Conservation (phyloP, 2,329 filamentous ascomycete species). For the Lanzia echinophila region DNA sequence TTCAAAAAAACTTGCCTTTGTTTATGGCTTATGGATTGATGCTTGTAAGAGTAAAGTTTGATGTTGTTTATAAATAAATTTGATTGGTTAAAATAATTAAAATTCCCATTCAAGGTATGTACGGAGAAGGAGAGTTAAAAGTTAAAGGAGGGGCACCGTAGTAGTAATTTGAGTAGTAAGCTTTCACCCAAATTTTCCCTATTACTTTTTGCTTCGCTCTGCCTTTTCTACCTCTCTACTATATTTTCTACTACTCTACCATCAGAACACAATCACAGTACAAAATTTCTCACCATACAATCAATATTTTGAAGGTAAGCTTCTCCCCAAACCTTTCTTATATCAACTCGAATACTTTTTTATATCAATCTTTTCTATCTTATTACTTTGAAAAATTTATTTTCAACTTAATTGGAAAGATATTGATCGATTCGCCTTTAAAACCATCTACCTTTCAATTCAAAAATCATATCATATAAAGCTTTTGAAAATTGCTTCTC, state of each 20-base stretch:
- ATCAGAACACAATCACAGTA: not conserved
- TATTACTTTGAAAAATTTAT: not conserved
- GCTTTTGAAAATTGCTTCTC: conserved; percentile 2
- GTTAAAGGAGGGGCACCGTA: not conserved
- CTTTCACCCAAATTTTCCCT: not conserved
- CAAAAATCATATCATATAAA: not conserved
- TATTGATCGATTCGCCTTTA: not conserved
- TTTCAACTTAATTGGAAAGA: not conserved
- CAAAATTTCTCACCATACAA: not conserved
- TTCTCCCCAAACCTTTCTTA: not conserved
- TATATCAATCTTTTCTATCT: not conserved
- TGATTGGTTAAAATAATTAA: not conserved
- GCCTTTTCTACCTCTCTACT: not conserved
- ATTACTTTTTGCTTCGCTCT: not conserved
- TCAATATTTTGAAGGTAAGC: not conserved
- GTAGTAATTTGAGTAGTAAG: not conserved
- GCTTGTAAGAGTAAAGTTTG: no score
- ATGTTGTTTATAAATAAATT: not conserved
- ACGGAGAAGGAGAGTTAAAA: not conserved
- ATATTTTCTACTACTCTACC: conserved; percentile 6
- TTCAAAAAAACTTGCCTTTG: not conserved
- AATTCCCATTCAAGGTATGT: no score
- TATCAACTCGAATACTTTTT: not conserved
- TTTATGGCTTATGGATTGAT: not conserved
- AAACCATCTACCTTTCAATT: not conserved